A percentile compares a stretch with the other conserved stretches of the same genome.
These are phyloP conservation scores for Blastobotrys serpentis DNA, from an alignment of 1,139 yeast species.

Conservation along the genomic window DNA sequence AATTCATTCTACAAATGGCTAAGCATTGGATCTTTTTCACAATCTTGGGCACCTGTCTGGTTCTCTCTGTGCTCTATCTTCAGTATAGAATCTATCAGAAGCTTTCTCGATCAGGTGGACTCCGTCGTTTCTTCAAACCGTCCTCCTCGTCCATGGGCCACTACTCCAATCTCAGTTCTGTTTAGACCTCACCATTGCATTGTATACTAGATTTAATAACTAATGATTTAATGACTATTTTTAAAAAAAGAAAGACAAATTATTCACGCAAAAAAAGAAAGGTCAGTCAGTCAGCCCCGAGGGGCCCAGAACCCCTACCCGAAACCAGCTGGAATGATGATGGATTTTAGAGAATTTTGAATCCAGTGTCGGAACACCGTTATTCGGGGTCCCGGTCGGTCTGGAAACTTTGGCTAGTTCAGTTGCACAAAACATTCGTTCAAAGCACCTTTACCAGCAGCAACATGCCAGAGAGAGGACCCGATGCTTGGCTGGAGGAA, in stretches of 20 bases:
- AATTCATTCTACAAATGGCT: slow-evolving; percentile 65
- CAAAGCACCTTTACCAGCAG: neutral
- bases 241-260: no score
- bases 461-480: slow-evolving; percentile 74
- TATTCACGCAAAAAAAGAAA: no score
- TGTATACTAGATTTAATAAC: slow-evolving; percentile 16
- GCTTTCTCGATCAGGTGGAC: slow-evolving; percentile 13
- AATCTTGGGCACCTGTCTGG: slow-evolving; percentile 61
- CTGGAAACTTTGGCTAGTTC: neutral
- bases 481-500: slow-evolving; percentile 95
- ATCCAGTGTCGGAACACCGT: no score
- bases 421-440: neutral
- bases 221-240: slow-evolving; percentile 4
- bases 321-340: no score
- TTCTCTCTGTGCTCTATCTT: slow-evolving; percentile 51
- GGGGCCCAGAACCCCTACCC: no score
- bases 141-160: slow-evolving; percentile 6
- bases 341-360: no score
- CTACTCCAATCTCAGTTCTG: slow-evolving; percentile 13
- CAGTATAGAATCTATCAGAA: slow-evolving; percentile 49
- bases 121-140: slow-evolving; percentile 10
- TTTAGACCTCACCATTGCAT: slow-evolving; percentile 17
- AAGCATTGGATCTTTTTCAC: slow-evolving; percentile 69
- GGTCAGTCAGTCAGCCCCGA: no score
- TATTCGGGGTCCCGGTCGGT: no score